Percentiles rank a stretch among this genome's conserved stretches.
phyloP scores from a whole-genome alignment of 805 yeast genomes.

The Metschnikowia peoriensis region DNA sequence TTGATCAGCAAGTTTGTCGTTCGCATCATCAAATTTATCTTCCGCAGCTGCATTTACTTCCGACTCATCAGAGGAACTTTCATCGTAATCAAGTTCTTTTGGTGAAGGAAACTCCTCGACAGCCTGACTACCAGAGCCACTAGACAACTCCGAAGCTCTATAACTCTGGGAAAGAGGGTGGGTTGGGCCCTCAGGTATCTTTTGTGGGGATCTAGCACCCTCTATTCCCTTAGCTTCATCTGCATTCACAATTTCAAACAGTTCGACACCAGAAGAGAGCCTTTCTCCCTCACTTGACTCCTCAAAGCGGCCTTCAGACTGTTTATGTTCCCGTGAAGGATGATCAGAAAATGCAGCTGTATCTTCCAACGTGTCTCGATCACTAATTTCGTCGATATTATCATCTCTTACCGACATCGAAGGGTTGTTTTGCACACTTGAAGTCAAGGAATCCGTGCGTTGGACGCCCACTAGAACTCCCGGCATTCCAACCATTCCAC shows the following conservation, averaged over 20 bases:
- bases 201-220: conserved; percentile 1
- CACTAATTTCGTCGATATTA: conserved; percentile 43
- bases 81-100: conserved; percentile 52
- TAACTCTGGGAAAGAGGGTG: conserved; percentile 14
- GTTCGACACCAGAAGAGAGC: conserved; percentile 46
- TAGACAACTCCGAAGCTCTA: conserved; percentile 7
- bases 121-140: conserved; percentile 8
- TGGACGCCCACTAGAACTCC: conserved; percentile 46
- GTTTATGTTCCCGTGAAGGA: conserved; percentile 9
- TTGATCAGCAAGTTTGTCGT: conserved; percentile 24
- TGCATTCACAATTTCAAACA: conserved; percentile 53
- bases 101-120: conserved; percentile 62
- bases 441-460: conserved; percentile 79
- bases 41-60: conserved; percentile 23
- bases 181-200: background rate
- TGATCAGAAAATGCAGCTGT: conserved; percentile 8
- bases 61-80: conserved; percentile 45
- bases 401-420: conserved; percentile 87
- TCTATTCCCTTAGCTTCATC: conserved; percentile 40
- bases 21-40: conserved; percentile 34
- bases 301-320: conserved; percentile 16
- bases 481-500: conserved; percentile 43
- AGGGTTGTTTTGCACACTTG: conserved; percentile 90
- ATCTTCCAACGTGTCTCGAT: conserved; percentile 38
- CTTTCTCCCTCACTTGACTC: conserved; percentile 38